Conservation (phyloP, 148 eudicot species). For the Fagopyrum esculentum region DNA sequence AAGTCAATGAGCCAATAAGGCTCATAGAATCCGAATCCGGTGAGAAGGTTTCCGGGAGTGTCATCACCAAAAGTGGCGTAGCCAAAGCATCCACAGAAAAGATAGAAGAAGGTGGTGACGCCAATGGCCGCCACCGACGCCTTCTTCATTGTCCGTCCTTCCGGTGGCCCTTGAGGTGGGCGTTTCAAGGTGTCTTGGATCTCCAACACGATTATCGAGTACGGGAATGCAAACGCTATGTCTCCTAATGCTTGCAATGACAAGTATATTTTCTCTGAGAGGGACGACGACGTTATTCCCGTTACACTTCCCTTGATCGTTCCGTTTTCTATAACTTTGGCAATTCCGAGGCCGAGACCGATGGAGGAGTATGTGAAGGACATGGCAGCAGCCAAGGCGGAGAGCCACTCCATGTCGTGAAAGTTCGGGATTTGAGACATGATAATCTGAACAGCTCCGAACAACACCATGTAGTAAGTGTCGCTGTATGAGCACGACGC, state of each 20-base stretch:
- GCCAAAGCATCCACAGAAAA: slow-evolving; percentile 82
- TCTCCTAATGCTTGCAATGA: slow-evolving; percentile 58
- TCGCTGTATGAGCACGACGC: slow-evolving; percentile 39
- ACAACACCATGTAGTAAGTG: slow-evolving; percentile 36
- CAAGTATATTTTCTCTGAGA: slow-evolving; percentile 29
- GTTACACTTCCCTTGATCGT: slow-evolving; percentile 40
- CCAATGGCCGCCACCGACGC: slow-evolving; percentile 44
- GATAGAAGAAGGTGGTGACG: slow-evolving; percentile 63
- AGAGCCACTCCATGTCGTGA: slow-evolving; percentile 70
- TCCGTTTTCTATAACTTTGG: slow-evolving; percentile 47
- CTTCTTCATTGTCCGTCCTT: slow-evolving; percentile 57
- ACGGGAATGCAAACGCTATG: slow-evolving; percentile 53
- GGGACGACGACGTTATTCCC: slow-evolving; percentile 31
- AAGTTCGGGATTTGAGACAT: slow-evolving; percentile 63
- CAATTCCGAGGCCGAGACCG: slow-evolving; percentile 48
- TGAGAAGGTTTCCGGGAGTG: slow-evolving; percentile 82
- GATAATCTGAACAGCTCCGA: slow-evolving; percentile 45
- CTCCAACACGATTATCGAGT: slow-evolving; percentile 33
- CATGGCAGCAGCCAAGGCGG: slow-evolving; percentile 56
- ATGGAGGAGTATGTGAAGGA: slow-evolving; percentile 53
- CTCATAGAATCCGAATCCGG: slow-evolving; percentile 79
- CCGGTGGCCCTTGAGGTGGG: slow-evolving; percentile 27
- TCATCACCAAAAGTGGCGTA: slow-evolving; percentile 81
- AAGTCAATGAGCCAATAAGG: slow-evolving; percentile 84
- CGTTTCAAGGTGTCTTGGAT: slow-evolving; percentile 25